Evolutionary conservation across 345 rosid genomes (phyloP), one percentile per base, ranked within the genome.

Genomic region (Salix dunnii): DNA sequence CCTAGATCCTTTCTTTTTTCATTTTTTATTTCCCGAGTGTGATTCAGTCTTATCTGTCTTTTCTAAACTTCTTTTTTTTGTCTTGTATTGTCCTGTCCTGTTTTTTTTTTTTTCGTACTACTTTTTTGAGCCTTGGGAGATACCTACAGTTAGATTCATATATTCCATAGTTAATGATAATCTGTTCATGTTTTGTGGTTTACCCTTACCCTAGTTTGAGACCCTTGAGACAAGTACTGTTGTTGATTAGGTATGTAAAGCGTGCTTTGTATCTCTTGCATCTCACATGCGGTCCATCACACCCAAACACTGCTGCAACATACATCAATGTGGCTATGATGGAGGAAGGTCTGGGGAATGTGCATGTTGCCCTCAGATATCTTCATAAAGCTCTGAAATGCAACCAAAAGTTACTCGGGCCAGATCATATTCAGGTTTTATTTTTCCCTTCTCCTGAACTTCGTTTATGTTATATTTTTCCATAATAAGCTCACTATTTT

Each of bases 281-380:
- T 87, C 97, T 96, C 63, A 96, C 99, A 12, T 96, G 99, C 65
- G 99, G 98, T 43, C 95, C 98, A 69, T 96, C 97, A 75, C 99
- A 96, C 85, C 99, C 99, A 66, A 96, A 96, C 75, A 96, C 98
- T 80, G 99, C 98, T 78, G 99, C 99, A 68, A 96, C 99, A 70
- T 96, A 96, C 85, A 96, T 96, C 74, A 96, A 93, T 73, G 97
- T 92, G 76, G 99, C 99, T 71, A 96, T 96, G 99, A 93, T 96
- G 99, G 99, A 96, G 91, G 99, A 96, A 90, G 98, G 99, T 78
- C 92, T 96, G 64, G 99, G 99, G 23, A 96, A 96, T 82, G 98
- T 93, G 82, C 99, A 92, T 86, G 92, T 93, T 81, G 99, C 99
- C 70, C 95, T 96, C 77, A 88, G 98, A 87, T 96, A 96, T 82